Base-by-base conservation (phyloP, 108 stramenopile genomes). In the Skeletonema costatum region DNA sequence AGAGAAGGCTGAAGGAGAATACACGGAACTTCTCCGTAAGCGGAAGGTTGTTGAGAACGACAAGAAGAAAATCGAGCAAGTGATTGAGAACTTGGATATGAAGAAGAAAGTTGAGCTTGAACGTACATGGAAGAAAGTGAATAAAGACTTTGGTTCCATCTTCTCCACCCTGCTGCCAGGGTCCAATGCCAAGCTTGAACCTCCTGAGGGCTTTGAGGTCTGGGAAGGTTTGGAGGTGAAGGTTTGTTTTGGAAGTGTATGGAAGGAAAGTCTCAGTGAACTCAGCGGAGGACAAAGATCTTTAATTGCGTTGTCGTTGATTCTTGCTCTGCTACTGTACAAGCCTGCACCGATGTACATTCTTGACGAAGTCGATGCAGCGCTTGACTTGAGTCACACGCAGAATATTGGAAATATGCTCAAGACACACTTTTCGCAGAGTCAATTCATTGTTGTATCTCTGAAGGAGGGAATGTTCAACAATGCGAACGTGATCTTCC, bases 401-500 rank as follows among this genome's bases (percentile, higher is more conserved):
- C 98, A 99, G 77, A 99, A 99, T 79, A 99, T 99, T 77, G 99
- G 99, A n/a, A 95, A 96, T 53, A 99, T 99, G 99, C 90, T 99
- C 31, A 91, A 96, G 66, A 97, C 99, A 3, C 99, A 99, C 81
- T 99, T 99, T 83, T 91, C 93, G n/a, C 88, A 95, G 56, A 97
- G 97, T 80, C 99, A 99, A 84, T 99, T 99, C 85, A 97, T 99
- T 75, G 98, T 99, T 39, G 99, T 99, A 3, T 97, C 97, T 2
- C 81, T 97, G 42, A 96, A 96, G 88, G 98, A 99, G 86, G 99
- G 99, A 32, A 99, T 99, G 99, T 99, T 99, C 92, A 98, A 98
- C 82, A 99, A 99, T 85, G 99, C 99, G 50, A 99, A 99, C 86
- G 98, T 99, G 38, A 98, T 99, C 70, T 99, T 98, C 90, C 87